A percentile compares a stretch with the other conserved stretches of the same genome.
Conservation (phyloP, 2,329 filamentous ascomycete genomes). For the Botryosphaeria agaves region DNA sequence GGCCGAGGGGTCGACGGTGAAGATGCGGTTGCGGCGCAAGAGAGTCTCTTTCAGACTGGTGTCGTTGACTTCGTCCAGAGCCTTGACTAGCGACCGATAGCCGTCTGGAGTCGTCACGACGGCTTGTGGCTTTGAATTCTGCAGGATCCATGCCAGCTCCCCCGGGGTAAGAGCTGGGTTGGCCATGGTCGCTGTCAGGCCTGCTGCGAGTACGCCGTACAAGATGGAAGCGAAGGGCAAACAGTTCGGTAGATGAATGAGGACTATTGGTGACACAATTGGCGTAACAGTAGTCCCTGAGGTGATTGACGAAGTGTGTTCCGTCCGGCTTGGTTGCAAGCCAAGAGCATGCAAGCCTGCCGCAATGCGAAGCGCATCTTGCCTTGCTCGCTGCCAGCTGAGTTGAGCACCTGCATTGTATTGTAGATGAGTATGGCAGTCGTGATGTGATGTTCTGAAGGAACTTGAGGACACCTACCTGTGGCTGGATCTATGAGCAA, state of each 20-base stretch:
- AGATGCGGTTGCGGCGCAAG: background rate
- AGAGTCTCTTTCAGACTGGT: background rate
- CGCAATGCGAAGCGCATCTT: slow-evolving; percentile 1
- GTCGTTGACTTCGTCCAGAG: background rate
- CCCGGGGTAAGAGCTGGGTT: background rate
- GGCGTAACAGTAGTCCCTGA: background rate
- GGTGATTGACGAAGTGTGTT: background rate
- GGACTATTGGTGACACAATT: background rate
- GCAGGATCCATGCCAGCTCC: background rate
- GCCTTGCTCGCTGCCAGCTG: background rate
- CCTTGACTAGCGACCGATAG: background rate
- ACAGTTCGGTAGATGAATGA: slow-evolving; percentile 1
- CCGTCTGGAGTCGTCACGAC: background rate
- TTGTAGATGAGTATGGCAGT: background rate
- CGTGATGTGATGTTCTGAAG: background rate
- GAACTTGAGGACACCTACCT: background rate
- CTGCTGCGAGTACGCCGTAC: background rate
- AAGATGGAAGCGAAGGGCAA: background rate
- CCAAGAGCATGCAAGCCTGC: background rate
- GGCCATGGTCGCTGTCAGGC: background rate
- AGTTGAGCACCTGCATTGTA: background rate
- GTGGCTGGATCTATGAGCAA: background rate
- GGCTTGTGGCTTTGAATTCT: background rate
- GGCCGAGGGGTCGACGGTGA: background rate
- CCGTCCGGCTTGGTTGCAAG: background rate